These are phyloP conservation scores for Alternaria burnsii DNA, from an alignment of 2,329 filamentous ascomycete genomes.

Conservation along the genomic window DNA sequence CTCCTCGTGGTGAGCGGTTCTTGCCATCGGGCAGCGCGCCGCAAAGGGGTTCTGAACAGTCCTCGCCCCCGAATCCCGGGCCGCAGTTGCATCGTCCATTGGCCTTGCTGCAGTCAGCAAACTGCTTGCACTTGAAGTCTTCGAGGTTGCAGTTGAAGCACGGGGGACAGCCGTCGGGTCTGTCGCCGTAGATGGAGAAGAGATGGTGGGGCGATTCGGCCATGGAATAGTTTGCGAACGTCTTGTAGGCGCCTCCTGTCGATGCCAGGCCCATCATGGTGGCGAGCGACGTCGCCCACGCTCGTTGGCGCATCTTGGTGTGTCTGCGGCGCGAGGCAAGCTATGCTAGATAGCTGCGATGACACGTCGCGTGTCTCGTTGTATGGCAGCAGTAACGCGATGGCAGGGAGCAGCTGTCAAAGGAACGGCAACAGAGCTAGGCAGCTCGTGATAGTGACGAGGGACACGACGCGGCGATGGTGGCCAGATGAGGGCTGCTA, in stretches of 20 bases:
- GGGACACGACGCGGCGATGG: constrained; percentile 9
- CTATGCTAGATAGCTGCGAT: constrained; percentile 15
- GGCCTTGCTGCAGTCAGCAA: constrained; percentile 84
- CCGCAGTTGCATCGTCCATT: constrained; percentile 95
- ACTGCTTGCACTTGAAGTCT: constrained; percentile 90
- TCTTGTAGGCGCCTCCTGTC: constrained; percentile 40
- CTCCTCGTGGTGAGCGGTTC: constrained; percentile 77
- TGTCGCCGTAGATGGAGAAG: constrained; percentile 74
- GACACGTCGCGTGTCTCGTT: constrained; percentile 6
- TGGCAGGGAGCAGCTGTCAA: constrained; percentile 7
- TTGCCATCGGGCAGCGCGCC: constrained; percentile 82
- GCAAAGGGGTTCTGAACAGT: constrained; percentile 90
- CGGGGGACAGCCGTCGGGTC: constrained; percentile 80
- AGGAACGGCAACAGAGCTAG: constrained; percentile 22
- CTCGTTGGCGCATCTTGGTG: constrained; percentile 44
- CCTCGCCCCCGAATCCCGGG: constrained; percentile 90
- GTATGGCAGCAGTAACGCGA: background rate
- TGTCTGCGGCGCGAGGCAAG: constrained; percentile 35
- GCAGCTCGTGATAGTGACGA: constrained; percentile 20
- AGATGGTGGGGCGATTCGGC: constrained; percentile 59
- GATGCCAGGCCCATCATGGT: constrained; percentile 35
- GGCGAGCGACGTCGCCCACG: constrained; percentile 44
- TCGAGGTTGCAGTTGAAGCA: constrained; percentile 99
- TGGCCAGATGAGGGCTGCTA: constrained; percentile 30
- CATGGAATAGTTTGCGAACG: constrained; percentile 60